phyloP scores from a whole-genome alignment of 768 basidiomycete species.

The Kwoniella heveanensis region DNA sequence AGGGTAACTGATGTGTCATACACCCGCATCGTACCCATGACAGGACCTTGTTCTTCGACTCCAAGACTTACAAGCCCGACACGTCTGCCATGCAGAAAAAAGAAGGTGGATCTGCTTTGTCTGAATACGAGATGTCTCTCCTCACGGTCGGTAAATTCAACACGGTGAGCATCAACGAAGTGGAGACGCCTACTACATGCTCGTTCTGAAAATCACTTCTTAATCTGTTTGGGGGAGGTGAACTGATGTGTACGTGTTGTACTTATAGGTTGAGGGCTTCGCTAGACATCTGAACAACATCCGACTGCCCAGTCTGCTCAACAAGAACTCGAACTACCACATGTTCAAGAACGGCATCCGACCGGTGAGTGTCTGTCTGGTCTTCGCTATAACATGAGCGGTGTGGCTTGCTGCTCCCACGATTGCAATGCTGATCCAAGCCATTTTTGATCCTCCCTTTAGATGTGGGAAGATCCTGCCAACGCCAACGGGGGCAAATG shows the following conservation, averaged over 20 bases:
- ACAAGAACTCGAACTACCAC: constrained; percentile 90
- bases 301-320: constrained; percentile 70
- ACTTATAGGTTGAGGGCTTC: constrained; percentile 47
- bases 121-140: constrained; percentile 63
- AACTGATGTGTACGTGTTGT: not conserved
- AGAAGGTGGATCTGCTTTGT: constrained; percentile 43
- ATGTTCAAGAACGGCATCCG: constrained; percentile 70
- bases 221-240: not conserved
- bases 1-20: no score
- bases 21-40: no score
- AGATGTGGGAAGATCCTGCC: constrained; percentile 93
- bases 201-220: no score
- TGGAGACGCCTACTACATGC: no score
- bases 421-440: not conserved
- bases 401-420: not conserved
- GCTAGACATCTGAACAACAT: constrained; percentile 51
- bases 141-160: constrained; percentile 85
- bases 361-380: constrained; percentile 38
- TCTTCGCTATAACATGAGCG: no score
- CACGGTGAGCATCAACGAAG: constrained; percentile 69
- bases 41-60: constrained; percentile 90
- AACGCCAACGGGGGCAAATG: constrained; percentile 92
- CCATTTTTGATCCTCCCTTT: not conserved
- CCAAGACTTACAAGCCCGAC: constrained; percentile 67
- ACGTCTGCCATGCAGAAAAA: constrained; percentile 60